These are phyloP conservation scores for Funneliformis mosseae DNA, from an alignment of 192 early-diverging fungal species.

Conservation along the genomic window DNA sequence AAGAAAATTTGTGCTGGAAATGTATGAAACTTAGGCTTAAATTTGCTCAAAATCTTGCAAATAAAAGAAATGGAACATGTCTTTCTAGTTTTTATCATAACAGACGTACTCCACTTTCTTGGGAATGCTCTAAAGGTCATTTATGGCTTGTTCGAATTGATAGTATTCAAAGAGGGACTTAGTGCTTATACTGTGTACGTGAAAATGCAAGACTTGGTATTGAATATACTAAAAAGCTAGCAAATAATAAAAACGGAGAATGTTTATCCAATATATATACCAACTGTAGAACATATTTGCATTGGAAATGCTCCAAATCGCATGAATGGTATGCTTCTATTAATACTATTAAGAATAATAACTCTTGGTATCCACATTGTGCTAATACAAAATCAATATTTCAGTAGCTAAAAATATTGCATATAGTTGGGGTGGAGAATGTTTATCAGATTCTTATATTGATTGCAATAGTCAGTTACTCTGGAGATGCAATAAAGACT, in stretches of 20 bases:
- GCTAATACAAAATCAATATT: background rate
- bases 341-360: no score
- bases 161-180: slow-evolving; percentile 24
- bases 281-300: background rate
- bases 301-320: slow-evolving; percentile 1
- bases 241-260: slow-evolving; percentile 4
- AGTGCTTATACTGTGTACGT: background rate
- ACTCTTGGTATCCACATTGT: no score
- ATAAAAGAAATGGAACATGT: background rate
- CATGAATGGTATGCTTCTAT: no score
- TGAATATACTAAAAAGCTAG: slow-evolving; percentile 6
- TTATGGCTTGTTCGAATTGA: slow-evolving; percentile 10
- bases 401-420: background rate
- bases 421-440: slow-evolving; percentile 2
- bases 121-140: slow-evolving; percentile 8
- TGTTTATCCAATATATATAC: slow-evolving; percentile 13
- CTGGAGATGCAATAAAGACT: no score
- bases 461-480: background rate
- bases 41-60: slow-evolving; percentile 17
- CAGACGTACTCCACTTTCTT: slow-evolving; percentile 15
- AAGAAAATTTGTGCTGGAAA: background rate
- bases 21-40: slow-evolving; percentile 10
- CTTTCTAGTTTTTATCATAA: slow-evolving; percentile 10
- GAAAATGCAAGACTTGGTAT: slow-evolving; percentile 12
- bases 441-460: background rate